Conservation (phyloP, 1,284 basidiomycete species). For the Marasmius sp. region DNA sequence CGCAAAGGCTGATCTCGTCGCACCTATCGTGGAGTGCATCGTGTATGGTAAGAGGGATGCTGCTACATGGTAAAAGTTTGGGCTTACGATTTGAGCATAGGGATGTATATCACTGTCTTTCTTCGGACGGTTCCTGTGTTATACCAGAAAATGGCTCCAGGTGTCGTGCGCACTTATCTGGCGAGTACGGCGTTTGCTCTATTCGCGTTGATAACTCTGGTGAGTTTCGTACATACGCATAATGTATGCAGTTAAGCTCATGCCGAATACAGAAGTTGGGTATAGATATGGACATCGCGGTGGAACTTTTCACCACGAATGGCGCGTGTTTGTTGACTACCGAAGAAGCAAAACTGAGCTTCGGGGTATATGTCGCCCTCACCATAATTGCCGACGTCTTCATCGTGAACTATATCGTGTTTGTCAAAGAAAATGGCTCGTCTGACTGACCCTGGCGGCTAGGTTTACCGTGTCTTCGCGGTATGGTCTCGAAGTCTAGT, state of each 20-base stretch:
- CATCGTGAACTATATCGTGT: not conserved
- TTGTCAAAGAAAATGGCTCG: not conserved
- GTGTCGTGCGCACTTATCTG: conserved; percentile 1
- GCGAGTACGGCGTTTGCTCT: not conserved
- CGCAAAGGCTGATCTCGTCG: conserved; percentile 7
- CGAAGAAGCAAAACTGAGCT: conserved; percentile 10
- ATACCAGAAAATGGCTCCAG: not conserved
- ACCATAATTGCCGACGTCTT: conserved; percentile 13
- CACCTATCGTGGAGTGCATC: conserved; percentile 11
- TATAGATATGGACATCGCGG: conserved; percentile 6
- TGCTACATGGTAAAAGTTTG: not conserved
- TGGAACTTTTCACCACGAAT: conserved; percentile 11
- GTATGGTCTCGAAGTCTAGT: conserved; percentile 1
- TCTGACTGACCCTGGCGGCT: too few relatives aligned
- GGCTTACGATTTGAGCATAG: not conserved
- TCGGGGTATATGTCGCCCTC: conserved; percentile 8
- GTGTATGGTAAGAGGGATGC: conserved; percentile 5
- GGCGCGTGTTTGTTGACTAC: conserved; percentile 4
- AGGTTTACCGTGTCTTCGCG: conserved; percentile 9
- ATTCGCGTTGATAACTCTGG: conserved; percentile 12
- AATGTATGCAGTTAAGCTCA: not conserved
- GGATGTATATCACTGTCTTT: conserved; percentile 4
- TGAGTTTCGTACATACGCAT: not conserved
- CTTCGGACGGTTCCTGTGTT: not conserved
- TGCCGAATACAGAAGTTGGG: conserved; percentile 4